Evolutionary conservation across 331 rosid genomes (phyloP), one percentile per base, ranked within the genome.

Genomic region (Saraca asoca): DNA sequence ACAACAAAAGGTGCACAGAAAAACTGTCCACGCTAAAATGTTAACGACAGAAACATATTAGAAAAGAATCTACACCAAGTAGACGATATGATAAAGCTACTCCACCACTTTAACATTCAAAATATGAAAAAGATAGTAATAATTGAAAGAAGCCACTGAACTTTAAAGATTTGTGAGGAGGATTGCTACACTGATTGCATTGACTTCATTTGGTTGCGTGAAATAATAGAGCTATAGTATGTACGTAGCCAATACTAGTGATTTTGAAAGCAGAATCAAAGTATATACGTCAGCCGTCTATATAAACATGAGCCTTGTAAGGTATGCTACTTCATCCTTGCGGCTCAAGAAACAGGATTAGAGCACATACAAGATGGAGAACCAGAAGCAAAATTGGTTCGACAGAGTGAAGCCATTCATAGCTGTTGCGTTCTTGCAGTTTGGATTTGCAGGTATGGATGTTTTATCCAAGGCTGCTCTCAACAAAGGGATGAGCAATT

Each of bases 381-480:
- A 12, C 53, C 18, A 34, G 58, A 31, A 19, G 55, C 69, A 48
- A 49, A 50, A 52, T 41, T 33, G 49, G 64, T 74, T 82, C 33
- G 68, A 72, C 17, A 67, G 70, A 67, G 33, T 58, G 43, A 94
- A 88, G 76, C 97, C 97, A 69, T 86, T 90, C 73, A 64, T 83
- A 2, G 95, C 83, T 18, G 97, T 94, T 0, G 74, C 86, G 42
- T 90, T 94, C 92, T 77, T 94, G 75, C 99, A 94, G 65, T 75
- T 86, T 78, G 99, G 99, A 20, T 77, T 76, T 68, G 95, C 99
- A 19, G 99, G 95, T 7, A 81, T 88, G 97, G 96, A 94, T 78
- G 61, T 94, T 51, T 82, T 94, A 24, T 78, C 86, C 6, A 94
- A 94, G 72, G 97, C 87, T 71, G 99, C 99, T 67, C 70, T 90